These are phyloP conservation scores for Mycena venus DNA, from an alignment of 768 basidiomycete genomes.

Conservation along the genomic window DNA sequence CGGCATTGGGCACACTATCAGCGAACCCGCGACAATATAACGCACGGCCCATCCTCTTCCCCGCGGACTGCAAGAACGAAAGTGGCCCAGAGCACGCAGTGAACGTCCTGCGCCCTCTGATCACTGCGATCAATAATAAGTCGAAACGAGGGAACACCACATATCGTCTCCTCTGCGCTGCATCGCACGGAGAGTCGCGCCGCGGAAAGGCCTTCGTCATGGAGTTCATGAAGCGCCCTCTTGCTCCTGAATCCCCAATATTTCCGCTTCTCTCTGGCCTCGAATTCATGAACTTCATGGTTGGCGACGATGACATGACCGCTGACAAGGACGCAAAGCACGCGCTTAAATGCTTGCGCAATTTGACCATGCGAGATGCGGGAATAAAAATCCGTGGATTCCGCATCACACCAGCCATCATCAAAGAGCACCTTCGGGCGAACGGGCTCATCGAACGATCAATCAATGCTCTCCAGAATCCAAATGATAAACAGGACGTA, in stretches of 20 bases:
- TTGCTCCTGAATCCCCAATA: not conserved
- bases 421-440: too few species aligned
- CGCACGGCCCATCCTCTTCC: constrained; percentile 4
- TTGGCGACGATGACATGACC: not conserved
- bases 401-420: too few species aligned
- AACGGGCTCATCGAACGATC: not conserved
- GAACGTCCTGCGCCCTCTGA: not conserved
- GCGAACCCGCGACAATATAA: not conserved
- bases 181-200: too few species aligned
- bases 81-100: not conserved
- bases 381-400: too few species aligned
- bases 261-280: not conserved
- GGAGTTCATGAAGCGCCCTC: constrained; percentile 8
- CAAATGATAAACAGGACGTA: constrained; percentile 49
- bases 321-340: not conserved
- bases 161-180: not conserved
- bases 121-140: not conserved
- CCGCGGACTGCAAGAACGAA: constrained; percentile 6
- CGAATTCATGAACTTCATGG: not conserved
- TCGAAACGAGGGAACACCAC: not conserved
- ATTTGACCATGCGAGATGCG: too few species aligned
- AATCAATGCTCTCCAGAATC: constrained; percentile 38
- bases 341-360: too few species aligned
- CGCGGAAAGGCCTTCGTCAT: constrained; percentile 1
- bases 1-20: not conserved